Evolutionary conservation across 305 asterid genomes (phyloP).

Genomic region (Fraxinus xanthoxyloides): DNA sequence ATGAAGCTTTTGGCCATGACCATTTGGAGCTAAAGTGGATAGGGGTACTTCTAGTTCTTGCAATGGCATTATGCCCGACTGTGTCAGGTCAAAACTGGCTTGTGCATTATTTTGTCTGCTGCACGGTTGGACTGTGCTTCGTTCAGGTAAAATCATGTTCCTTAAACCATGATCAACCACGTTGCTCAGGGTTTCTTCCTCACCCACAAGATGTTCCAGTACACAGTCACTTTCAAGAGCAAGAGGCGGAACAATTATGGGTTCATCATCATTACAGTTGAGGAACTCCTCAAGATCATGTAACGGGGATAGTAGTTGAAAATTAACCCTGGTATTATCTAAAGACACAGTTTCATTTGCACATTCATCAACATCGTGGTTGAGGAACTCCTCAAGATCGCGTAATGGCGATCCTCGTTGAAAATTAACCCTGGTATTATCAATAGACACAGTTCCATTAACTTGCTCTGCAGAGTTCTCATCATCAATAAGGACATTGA

Average conservation of each 20-base stretch:
- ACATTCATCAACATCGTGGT: background rate
- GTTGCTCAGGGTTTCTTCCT: background rate
- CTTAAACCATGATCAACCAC: background rate
- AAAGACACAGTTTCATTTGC: background rate
- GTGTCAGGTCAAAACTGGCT: slow-evolving; percentile 7
- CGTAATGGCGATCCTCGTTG: background rate
- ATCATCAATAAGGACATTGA: background rate
- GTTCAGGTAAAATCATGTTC: background rate
- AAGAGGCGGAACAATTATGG: background rate
- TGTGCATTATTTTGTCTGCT: background rate
- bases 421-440: background rate
- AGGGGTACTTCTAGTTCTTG: background rate
- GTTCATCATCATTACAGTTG: background rate
- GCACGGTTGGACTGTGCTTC: background rate
- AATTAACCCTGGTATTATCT: background rate
- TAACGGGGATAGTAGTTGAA: background rate
- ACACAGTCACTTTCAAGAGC: background rate
- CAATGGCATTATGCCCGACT: background rate
- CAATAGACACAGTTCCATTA: background rate
- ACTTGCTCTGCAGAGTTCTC: background rate
- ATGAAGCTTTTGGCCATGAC: background rate
- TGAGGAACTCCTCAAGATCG: slow-evolving; percentile 10
- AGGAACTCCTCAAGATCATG: slow-evolving; percentile 5
- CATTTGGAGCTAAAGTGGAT: background rate
- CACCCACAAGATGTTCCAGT: background rate